A percentile compares a stretch with the other conserved stretches of the same genome.
phyloP scores from a whole-genome alignment of 2,329 filamentous ascomycete genomes.

The Trichoderma atrobrunneum region DNA sequence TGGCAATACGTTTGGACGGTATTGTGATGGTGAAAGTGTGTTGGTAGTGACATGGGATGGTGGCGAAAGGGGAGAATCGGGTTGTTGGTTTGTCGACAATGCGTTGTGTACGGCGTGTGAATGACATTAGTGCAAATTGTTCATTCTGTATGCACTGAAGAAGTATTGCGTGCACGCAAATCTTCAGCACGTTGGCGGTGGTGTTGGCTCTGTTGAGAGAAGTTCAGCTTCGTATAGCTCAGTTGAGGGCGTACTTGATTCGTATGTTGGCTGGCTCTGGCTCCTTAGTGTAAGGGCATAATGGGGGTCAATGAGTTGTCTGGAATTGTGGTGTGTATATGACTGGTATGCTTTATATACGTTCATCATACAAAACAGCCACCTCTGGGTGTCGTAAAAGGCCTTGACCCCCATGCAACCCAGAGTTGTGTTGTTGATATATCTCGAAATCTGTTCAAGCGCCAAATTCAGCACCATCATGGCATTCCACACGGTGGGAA shows the following conservation, averaged over 20 bases:
- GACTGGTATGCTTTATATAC: neutral
- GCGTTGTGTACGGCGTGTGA: neutral
- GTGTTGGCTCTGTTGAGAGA: neutral
- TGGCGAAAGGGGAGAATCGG: neutral
- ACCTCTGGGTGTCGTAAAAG: neutral
- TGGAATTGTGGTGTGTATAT: neutral
- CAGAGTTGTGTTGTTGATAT: neutral
- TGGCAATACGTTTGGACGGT: neutral
- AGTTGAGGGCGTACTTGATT: neutral
- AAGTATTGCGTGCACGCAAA: neutral
- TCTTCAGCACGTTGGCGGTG: neutral
- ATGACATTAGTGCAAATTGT: neutral
- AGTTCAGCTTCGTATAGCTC: neutral
- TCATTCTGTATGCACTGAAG: neutral
- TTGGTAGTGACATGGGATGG: neutral
- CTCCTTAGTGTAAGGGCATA: neutral
- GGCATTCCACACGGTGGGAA: constrained; percentile 19
- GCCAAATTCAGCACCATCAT: neutral
- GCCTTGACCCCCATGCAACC: neutral
- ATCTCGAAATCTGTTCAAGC: neutral
- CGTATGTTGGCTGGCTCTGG: neutral
- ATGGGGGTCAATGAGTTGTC: neutral
- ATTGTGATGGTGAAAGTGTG: neutral
- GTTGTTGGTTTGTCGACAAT: neutral
- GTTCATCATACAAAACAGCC: neutral